Conservation (phyloP, 805 yeast species). For the Kluyveromyces wickerhamii region DNA sequence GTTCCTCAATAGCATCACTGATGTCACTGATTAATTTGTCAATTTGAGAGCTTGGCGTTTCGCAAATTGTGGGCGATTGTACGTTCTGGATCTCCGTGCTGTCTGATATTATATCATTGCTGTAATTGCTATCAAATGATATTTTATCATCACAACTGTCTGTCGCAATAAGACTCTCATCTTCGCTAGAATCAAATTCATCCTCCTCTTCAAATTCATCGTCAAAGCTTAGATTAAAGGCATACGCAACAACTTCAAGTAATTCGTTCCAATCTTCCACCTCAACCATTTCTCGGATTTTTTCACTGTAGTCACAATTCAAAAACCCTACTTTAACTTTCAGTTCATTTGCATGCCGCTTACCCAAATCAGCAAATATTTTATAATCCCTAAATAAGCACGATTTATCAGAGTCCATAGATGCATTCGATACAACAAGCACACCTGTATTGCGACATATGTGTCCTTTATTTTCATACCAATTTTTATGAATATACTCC, state of each 20-base stretch:
- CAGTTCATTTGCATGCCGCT: slow-evolving; percentile 20
- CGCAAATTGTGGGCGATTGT: neutral
- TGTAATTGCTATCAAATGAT: too few species aligned
- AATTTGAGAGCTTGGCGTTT: neutral
- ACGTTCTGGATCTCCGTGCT: neutral
- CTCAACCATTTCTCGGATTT: slow-evolving; percentile 25
- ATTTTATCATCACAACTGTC: too few species aligned
- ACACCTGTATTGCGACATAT: slow-evolving; percentile 13
- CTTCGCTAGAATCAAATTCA: slow-evolving; percentile 3
- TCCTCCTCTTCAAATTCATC: slow-evolving; percentile 18
- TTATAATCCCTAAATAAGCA: slow-evolving; percentile 19
- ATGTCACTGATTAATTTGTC: neutral
- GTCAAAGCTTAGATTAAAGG: slow-evolving; percentile 25
- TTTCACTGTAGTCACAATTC: slow-evolving; percentile 26
- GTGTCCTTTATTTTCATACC: slow-evolving; percentile 8
- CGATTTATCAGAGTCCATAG: slow-evolving; percentile 20
- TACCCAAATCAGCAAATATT: slow-evolving; percentile 13
- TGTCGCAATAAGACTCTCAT: neutral
- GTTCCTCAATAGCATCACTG: neutral
- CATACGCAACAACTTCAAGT: slow-evolving; percentile 25
- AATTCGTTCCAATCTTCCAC: slow-evolving; percentile 22
- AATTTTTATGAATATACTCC: slow-evolving; percentile 9
- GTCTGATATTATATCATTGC: neutral
- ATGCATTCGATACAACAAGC: slow-evolving; percentile 20
- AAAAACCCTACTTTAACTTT: slow-evolving; percentile 29